Conservation (phyloP, 306 rosid genomes). For the Mucuna pruriens region DNA sequence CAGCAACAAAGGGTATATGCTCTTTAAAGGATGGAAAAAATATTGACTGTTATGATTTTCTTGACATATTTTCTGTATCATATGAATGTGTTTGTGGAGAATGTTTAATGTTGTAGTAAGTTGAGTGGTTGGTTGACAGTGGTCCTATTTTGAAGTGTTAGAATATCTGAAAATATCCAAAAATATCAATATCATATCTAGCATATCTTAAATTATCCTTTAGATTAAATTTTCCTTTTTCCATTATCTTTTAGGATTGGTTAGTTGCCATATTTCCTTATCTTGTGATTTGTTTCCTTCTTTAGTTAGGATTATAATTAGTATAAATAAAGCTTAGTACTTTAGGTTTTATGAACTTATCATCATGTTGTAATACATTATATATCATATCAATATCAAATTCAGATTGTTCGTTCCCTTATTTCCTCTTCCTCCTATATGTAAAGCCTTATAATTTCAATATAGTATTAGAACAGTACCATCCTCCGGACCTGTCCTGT, state of each 20-base stretch:
- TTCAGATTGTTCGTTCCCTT: not conserved
- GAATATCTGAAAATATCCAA: not conserved
- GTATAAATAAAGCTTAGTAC: not conserved
- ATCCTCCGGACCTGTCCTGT: not conserved
- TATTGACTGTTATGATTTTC: not conserved
- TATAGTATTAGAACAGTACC: not conserved
- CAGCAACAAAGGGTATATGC: not conserved
- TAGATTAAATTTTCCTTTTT: not conserved
- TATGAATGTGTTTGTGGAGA: slow-evolving; percentile 6
- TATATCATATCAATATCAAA: not conserved
- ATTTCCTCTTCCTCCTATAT: not conserved
- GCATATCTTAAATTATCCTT: not conserved
- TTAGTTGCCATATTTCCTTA: not conserved
- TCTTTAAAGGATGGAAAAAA: not conserved
- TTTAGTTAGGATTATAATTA: not conserved
- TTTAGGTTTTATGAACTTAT: not conserved
- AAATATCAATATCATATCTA: not conserved
- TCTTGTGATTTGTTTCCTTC: not conserved
- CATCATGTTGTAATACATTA: not conserved
- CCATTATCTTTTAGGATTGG: not conserved
- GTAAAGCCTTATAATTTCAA: not conserved
- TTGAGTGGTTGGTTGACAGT: slow-evolving; percentile 4
- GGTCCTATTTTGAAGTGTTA: not conserved
- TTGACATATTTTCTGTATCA: not conserved
- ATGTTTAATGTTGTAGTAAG: slow-evolving; percentile 2